phyloP scores from a whole-genome alignment of 2,329 filamentous ascomycete species.

The Hymenoscyphus linearis region DNA sequence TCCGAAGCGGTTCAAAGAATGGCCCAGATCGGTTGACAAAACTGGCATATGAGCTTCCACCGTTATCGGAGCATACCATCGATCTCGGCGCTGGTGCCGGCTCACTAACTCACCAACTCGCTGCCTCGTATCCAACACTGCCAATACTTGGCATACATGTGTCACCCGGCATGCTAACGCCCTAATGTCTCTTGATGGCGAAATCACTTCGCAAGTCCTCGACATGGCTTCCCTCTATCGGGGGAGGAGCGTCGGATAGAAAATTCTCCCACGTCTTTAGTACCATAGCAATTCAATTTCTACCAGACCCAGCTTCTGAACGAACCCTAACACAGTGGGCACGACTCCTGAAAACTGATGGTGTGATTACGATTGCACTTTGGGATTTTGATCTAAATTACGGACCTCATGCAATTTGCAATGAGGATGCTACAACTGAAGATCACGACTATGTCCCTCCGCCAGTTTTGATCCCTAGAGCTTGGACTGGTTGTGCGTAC shows the following conservation, averaged over 20 bases:
- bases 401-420: conserved; percentile 6
- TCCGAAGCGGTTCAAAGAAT: not conserved
- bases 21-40: not conserved
- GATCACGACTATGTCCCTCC: conserved; percentile 4
- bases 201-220: conserved; percentile 8
- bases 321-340: conserved; percentile 3
- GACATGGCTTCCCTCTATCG: conserved; percentile 8
- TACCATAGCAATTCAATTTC: conserved; percentile 9
- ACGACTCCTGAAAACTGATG: conserved; percentile 1
- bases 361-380: conserved; percentile 3
- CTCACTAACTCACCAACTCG: conserved; percentile 4
- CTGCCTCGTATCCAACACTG: not conserved
- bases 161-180: conserved; percentile 8
- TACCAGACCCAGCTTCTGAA: conserved; percentile 1
- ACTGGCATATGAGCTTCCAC: not conserved
- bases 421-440: not conserved
- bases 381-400: conserved; percentile 10
- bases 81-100: conserved; percentile 10
- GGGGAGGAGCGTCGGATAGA: not conserved
- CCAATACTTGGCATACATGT: conserved; percentile 9
- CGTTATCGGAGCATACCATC: conserved; percentile 1
- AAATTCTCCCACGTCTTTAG: conserved; percentile 9
- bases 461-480: not conserved
- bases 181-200: not conserved
- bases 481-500: not conserved